Evolutionary conservation across 306 rosid species (phyloP), one percentile per base, ranked within the genome.

Genomic region (Ceratonia siliqua): DNA sequence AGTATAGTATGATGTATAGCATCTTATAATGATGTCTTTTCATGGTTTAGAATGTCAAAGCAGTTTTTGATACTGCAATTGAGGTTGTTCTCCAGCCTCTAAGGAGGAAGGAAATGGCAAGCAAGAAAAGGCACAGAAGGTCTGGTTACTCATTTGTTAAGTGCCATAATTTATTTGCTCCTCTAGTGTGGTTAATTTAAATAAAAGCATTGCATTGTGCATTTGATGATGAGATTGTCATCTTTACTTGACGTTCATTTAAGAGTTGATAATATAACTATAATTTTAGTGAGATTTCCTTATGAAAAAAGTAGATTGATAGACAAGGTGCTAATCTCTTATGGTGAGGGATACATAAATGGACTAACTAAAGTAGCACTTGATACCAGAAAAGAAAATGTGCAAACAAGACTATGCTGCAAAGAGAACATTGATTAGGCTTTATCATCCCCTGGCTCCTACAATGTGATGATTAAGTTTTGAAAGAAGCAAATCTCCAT

Each of bases 81-180:
- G 92, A 94, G 88, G 99, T 90, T 89, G 99, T 92, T 82, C 95
- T 94, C 48, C 97, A 94, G 85, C 99, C 99, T 73, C 96, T 94
- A 28, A 90, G 97, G 69, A 94, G 88, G 85, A 92, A 84, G 76
- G 97, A 94, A 84, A 83, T 86, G 81, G 78, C 90, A 3, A 83
- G 70, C 80, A 87, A 90, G 91, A 94, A 85, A 86, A 81, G 86
- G 81, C 87, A 76, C 72, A 78, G 91, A 54, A 88, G 89, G 27
- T 88, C 95, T 15, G 89, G 92, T 67, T 94, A 92, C 83, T 84
- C 91, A 49, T 57, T 94, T 85, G 92, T 76, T 92, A 85, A 90
- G 99, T 90, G 7, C 70, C 48, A 68, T 21, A 27, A 70, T 70
- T 41, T 68, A 20, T 72, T 38, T 62, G 9, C 70, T 38, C n/a